phyloP scores from a whole-genome alignment of 2,329 filamentous ascomycete genomes.

The Samsoniella hepiali region DNA sequence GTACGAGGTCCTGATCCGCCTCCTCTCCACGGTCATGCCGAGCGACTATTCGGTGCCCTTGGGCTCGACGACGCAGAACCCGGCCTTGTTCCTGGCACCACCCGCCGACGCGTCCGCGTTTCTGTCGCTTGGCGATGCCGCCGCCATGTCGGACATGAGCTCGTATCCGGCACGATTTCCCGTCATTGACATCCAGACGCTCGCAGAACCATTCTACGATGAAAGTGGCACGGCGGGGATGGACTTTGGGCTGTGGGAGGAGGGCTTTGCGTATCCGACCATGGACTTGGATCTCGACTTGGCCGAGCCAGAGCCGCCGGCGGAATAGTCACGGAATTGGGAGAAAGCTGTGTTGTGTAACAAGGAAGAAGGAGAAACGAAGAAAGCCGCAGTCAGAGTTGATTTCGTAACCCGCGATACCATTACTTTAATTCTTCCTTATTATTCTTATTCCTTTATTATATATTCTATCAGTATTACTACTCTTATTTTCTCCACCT shows the following conservation, averaged over 20 bases:
- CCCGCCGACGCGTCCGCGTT: background rate
- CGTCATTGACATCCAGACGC: slow-evolving; percentile 28
- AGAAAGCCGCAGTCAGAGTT: too few relatives aligned
- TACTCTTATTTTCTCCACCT: too few relatives aligned
- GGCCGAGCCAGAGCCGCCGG: slow-evolving; percentile 24
- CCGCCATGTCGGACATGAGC: background rate
- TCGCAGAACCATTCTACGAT: slow-evolving; percentile 31
- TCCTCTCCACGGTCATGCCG: slow-evolving; percentile 28
- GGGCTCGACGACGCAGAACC: background rate
- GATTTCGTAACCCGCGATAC: too few relatives aligned
- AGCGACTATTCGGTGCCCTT: background rate
- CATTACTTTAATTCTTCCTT: too few relatives aligned
- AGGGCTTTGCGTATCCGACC: slow-evolving; percentile 36
- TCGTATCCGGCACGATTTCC: slow-evolving; percentile 26
- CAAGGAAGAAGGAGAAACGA: too few relatives aligned
- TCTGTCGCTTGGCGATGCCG: background rate
- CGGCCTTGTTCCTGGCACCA: background rate
- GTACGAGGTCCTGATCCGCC: slow-evolving; percentile 32
- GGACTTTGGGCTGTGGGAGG: slow-evolving; percentile 37
- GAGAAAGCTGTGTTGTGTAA: too few relatives aligned
- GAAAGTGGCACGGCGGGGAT: slow-evolving; percentile 28
- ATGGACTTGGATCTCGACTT: slow-evolving; percentile 34
- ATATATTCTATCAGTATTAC: too few relatives aligned
- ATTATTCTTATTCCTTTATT: too few relatives aligned
- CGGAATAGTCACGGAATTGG: too few relatives aligned